These are phyloP conservation scores for Talaromyces sp. DNA, from an alignment of 2,329 filamentous ascomycete genomes.

Conservation along the genomic window DNA sequence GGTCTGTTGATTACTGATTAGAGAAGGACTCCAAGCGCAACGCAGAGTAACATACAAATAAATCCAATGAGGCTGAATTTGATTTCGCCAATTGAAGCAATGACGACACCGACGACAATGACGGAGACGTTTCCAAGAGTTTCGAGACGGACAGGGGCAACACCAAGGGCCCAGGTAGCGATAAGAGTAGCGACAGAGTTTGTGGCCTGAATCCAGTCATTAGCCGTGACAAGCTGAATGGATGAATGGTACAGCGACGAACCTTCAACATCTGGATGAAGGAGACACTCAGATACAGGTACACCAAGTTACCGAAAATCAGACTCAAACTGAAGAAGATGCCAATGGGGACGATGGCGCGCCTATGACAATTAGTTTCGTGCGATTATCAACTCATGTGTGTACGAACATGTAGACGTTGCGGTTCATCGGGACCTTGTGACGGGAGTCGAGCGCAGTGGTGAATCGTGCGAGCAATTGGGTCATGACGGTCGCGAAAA, in stretches of 20 bases:
- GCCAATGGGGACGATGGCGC: constrained; percentile 90
- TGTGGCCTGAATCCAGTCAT: constrained; percentile 64
- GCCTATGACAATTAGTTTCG: constrained; percentile 29
- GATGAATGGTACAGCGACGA: constrained; percentile 68
- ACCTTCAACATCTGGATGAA: constrained; percentile 73
- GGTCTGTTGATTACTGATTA: constrained; percentile 34
- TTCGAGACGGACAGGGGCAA: constrained; percentile 77
- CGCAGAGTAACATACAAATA: constrained; percentile 42
- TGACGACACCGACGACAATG: constrained; percentile 90
- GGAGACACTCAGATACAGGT: constrained; percentile 88
- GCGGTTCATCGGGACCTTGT: constrained; percentile 95
- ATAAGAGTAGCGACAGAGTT: constrained; percentile 90
- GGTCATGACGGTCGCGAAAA: constrained; percentile 90
- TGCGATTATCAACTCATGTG: neutral
- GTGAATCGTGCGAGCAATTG: constrained; percentile 90
- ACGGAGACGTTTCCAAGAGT: constrained; percentile 88
- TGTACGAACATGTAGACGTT: constrained; percentile 66
- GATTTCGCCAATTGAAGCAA: constrained; percentile 94
- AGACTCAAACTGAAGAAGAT: constrained; percentile 93
- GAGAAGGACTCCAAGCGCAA: neutral
- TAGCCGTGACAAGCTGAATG: neutral
- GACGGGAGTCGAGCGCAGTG: constrained; percentile 83
- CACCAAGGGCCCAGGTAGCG: constrained; percentile 80
- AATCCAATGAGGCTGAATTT: constrained; percentile 69
- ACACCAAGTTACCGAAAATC: constrained; percentile 94